phyloP scores from a whole-genome alignment of 192 early-diverging fungal genomes.

The Lunasporangiospora selenospora region DNA sequence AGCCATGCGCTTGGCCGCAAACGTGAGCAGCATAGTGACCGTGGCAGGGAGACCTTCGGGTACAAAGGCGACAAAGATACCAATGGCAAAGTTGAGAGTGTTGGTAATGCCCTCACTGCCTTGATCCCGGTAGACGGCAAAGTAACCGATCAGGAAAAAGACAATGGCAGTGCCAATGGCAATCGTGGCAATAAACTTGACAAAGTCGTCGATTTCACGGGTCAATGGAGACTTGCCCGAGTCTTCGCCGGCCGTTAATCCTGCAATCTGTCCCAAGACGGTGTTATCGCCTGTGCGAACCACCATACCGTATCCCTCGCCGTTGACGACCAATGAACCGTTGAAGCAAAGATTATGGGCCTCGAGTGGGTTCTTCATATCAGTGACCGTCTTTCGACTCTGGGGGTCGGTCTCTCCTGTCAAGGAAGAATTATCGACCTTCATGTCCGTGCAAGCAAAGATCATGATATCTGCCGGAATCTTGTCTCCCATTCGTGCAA shows the following conservation, averaged over 20 bases:
- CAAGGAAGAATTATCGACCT: conserved; percentile 96
- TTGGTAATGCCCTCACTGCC: conserved; percentile 58
- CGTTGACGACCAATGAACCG: conserved; percentile 81
- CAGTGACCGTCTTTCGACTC: conserved; percentile 70
- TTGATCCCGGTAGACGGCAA: conserved; percentile 51
- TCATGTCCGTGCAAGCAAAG: conserved; percentile 82
- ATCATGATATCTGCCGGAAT: conserved; percentile 90
- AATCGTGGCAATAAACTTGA: conserved; percentile 85
- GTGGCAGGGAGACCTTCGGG: conserved; percentile 95
- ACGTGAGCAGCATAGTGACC: conserved; percentile 90
- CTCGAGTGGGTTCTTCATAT: conserved; percentile 83
- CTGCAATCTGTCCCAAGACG: conserved; percentile 95
- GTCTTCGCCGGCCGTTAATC: conserved; percentile 81
- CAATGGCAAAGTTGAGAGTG: conserved; percentile 91
- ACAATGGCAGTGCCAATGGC: conserved; percentile 75
- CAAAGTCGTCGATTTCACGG: conserved; percentile 80
- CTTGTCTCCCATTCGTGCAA: conserved; percentile 92
- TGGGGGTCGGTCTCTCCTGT: conserved; percentile 98
- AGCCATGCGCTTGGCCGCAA: conserved; percentile 97
- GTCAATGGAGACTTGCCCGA: conserved; percentile 77
- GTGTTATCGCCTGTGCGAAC: conserved; percentile 92
- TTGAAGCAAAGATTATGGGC: conserved; percentile 92
- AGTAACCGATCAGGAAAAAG: conserved; percentile 82
- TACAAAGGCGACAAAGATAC: conserved; percentile 87
- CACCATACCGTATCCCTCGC: conserved; percentile 92